Base-by-base conservation (phyloP, 2,329 filamentous ascomycete species). In the Fusarium humuli region DNA sequence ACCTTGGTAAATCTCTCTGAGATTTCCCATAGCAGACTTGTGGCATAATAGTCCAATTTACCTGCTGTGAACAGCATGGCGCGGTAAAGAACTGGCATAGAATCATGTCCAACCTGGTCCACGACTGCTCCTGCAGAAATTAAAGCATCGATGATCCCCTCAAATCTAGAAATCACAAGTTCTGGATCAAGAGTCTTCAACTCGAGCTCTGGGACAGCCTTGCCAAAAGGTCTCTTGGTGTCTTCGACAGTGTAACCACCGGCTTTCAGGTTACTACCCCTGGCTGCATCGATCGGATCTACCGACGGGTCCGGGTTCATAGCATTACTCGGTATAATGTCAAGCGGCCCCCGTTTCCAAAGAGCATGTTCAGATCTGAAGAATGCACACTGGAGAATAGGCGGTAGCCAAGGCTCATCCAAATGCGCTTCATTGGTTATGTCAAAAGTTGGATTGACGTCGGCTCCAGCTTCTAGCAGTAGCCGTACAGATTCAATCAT, bases 331-430 rank as follows among this genome's bases (percentile, higher is more conserved):
- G 12, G 25, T 16, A 14, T 37, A 6, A 16, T 27, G 3, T 20
- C 20, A 4, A 44, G 10, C 18, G 25, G 20, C 10, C 45, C 47
- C 8, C 42, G 48, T 18, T 18, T 60, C 70, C 71, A 73, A 6
- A 73, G 57, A 11, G 10, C 23, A 20, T 64, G 42, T 30, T 73
- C 71, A n/a, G 37, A 14, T 20, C 56, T 29, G 30, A 65, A 65
- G 22, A 71, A 69, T 6, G 50, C 49, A 23, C 67, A 73, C 30
- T 73, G 71, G 9, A 73, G 44, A 14, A 73, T 52, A 47, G 71
- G 71, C 25, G 70, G 68, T 14, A 65, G 53, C 70, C 65, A 68
- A 11, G 60, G 53, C n/a, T 68, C 62, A n/a, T 9, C 8, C 16
- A 14, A 14, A 2, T 16, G 12, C 7, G 47, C 42, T 12, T 34